Percentiles rank a stretch among this genome's conserved stretches.
Conservation (phyloP, 2,329 filamentous ascomycete species). For the Neofusicoccum laricinum region DNA sequence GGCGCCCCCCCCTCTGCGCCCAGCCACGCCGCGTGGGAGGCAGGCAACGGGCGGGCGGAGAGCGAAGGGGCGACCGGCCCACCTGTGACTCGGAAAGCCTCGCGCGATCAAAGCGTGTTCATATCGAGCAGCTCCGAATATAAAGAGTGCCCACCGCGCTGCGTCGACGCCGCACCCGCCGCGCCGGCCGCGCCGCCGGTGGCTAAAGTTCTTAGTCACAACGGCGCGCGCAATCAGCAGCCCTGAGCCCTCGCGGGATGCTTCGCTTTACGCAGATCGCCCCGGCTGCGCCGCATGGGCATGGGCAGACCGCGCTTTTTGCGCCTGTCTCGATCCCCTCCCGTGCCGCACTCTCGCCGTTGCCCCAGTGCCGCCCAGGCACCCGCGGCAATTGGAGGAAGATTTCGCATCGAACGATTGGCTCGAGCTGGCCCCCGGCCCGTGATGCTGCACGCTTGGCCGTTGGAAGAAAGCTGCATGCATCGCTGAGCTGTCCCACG, state of each 20-base stretch:
- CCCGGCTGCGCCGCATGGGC: not conserved
- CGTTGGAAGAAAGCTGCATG: not conserved
- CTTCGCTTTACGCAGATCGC: not conserved
- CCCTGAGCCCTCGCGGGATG: not conserved
- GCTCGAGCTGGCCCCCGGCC: not conserved
- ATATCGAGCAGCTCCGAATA: not conserved
- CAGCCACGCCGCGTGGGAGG: not conserved
- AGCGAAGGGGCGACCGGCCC: not conserved
- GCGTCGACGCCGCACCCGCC: conserved; percentile 3
- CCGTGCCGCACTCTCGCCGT: not conserved
- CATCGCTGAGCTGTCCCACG: conserved; percentile 8
- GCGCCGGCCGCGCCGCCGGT: not conserved
- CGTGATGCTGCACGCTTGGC: not conserved
- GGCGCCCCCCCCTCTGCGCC: not conserved
- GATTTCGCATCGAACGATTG: not conserved
- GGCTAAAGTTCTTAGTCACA: not conserved
- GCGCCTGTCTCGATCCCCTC: not conserved
- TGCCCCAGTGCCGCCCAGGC: not conserved
- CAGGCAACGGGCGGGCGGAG: not conserved
- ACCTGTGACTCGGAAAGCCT: not conserved
- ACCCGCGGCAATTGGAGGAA: not conserved
- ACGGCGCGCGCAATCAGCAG: not conserved
- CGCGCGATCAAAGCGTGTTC: not conserved
- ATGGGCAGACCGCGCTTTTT: not conserved
- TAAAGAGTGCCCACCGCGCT: not conserved